Percentiles rank a stretch among this genome's conserved stretches.
Evolutionary conservation across 768 basidiomycete species (phyloP).

Genomic region (Tylopilus subfusipes): DNA sequence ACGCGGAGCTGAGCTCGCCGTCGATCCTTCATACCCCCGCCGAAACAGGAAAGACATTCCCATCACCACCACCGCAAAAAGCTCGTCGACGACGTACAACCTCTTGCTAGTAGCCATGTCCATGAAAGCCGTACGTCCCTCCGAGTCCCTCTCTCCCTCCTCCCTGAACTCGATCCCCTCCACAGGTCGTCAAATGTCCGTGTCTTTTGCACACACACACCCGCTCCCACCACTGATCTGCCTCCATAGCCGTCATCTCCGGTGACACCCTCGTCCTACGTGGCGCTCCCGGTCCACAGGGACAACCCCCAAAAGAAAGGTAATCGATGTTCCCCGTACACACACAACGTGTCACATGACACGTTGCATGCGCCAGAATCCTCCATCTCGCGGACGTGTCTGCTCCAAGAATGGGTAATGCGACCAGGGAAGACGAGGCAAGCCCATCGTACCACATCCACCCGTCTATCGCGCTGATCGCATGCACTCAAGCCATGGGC

Average conservation of each 20-base stretch:
- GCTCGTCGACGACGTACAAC: no score
- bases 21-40: no score
- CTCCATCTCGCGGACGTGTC: conserved; percentile 86
- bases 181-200: conserved; percentile 60
- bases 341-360: conserved; percentile 4
- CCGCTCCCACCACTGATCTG: conserved; percentile 17
- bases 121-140: conserved; percentile 64
- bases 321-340: conserved; percentile 31
- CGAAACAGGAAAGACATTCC: not conserved
- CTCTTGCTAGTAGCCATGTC: no score
- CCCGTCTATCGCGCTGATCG: not conserved
- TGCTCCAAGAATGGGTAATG: conserved; percentile 81
- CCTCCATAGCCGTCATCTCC: conserved; percentile 72
- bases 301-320: conserved; percentile 90
- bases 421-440: conserved; percentile 87
- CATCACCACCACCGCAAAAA: not conserved
- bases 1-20: no score
- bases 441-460: conserved; percentile 5
- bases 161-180: not conserved
- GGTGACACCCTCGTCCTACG: conserved; percentile 88
- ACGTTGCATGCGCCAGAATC: conserved; percentile 46
- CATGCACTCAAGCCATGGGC: conserved; percentile 65
- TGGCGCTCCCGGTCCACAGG: conserved; percentile 70
- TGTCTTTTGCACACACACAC: conserved; percentile 1
- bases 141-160: not conserved